phyloP scores from a whole-genome alignment of 306 rosid species.

The Pterocarpus macrocarpus region DNA sequence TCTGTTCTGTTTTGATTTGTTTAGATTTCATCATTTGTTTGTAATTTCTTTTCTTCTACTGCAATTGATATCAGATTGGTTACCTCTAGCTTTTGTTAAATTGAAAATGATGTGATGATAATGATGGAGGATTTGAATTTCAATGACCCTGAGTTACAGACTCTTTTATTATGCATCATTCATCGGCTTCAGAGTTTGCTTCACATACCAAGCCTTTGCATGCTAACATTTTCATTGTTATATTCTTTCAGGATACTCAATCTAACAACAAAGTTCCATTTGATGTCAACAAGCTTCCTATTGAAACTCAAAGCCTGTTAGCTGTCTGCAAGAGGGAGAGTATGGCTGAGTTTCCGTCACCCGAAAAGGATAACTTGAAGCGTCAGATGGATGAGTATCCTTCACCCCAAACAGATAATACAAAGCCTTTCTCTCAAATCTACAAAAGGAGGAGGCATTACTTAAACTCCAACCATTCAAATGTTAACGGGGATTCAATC shows the following conservation, averaged over 20 bases:
- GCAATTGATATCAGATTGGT: background rate
- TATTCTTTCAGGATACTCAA: constrained; percentile 67
- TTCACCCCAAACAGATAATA: constrained; percentile 60
- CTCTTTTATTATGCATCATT: constrained; percentile 18
- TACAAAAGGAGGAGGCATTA: constrained; percentile 83
- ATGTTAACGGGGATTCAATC: constrained; percentile 73
- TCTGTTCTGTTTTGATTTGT: background rate
- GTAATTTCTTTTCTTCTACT: background rate
- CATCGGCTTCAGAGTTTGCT: constrained; percentile 18
- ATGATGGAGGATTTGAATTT: background rate
- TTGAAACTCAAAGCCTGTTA: constrained; percentile 60
- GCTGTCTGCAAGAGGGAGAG: constrained; percentile 83
- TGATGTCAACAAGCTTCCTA: constrained; percentile 70
- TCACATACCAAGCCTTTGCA: background rate
- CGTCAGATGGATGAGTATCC: constrained; percentile 57
- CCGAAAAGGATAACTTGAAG: constrained; percentile 52
- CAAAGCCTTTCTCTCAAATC: constrained; percentile 67
- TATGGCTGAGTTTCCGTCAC: constrained; percentile 66
- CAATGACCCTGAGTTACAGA: background rate
- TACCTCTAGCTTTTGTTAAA: constrained; percentile 3
- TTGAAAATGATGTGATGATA: background rate
- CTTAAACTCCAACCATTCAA: constrained; percentile 59
- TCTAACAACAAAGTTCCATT: constrained; percentile 59
- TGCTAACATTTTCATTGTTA: constrained; percentile 28
- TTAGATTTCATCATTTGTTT: background rate